Conservation (phyloP, 345 rosid species). For the Kernera saxatilis region DNA sequence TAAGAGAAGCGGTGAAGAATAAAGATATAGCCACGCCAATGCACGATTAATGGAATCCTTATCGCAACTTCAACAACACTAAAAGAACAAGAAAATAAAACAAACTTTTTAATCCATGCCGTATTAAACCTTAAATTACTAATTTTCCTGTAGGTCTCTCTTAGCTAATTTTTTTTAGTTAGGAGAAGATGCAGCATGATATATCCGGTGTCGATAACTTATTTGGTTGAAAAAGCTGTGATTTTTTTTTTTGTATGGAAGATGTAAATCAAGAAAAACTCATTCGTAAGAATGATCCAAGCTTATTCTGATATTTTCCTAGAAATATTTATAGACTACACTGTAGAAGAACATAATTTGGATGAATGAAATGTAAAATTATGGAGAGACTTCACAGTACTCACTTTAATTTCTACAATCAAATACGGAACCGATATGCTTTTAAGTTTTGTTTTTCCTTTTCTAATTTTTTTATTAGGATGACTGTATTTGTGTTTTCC, state of each 20-base stretch:
- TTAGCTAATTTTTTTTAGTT: neutral
- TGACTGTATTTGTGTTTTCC: neutral
- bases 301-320: neutral
- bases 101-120: conserved; percentile 18
- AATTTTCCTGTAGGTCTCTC: conserved; percentile 13
- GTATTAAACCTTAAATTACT: conserved; percentile 19
- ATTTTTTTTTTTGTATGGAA: neutral
- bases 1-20: conserved; percentile 21
- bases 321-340: neutral
- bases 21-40: conserved; percentile 18
- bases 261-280: neutral
- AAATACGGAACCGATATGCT: neutral
- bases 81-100: neutral
- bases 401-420: neutral
- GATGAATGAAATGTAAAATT: neutral
- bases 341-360: neutral
- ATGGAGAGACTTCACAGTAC: neutral
- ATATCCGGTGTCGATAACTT: neutral
- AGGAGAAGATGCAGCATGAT: conserved; percentile 24
- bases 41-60: conserved; percentile 27
- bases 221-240: neutral
- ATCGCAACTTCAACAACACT: neutral
- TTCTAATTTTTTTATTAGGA: neutral
- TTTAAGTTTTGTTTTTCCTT: neutral
- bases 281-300: neutral